A percentile compares a stretch with the other conserved stretches of the same genome.
Evolutionary conservation across 306 rosid species (phyloP).

Genomic region (Cucumis sativus): Cucumber_9930_V3 NC_026660.2:23399001-23399500

Average conservation of each 20-base stretch:
- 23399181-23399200: constrained; percentile 84
- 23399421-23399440: constrained; percentile 60
- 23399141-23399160: constrained; percentile 59
- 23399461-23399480: background rate
- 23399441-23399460: constrained; percentile 52
- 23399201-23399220: constrained; percentile 70
- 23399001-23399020: constrained; percentile 88
- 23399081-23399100: constrained; percentile 56
- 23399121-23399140: constrained; percentile 47
- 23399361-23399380: constrained; percentile 66
- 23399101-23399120: constrained; percentile 47
- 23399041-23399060: constrained; percentile 66
- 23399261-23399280: constrained; percentile 70
- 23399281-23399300: constrained; percentile 71
- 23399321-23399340: constrained; percentile 43
- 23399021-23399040: constrained; percentile 62
- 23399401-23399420: constrained; percentile 44
- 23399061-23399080: constrained; percentile 85
- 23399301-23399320: constrained; percentile 70
- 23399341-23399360: constrained; percentile 39
- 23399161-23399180: constrained; percentile 59
- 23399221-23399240: constrained; percentile 55
- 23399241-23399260: constrained; percentile 76
- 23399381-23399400: constrained; percentile 67
- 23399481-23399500: background rate